Evolutionary conservation across 129 eudicot species (phyloP), one percentile per base, ranked within the genome.

Genomic region (Deinandra increscens): DNA sequence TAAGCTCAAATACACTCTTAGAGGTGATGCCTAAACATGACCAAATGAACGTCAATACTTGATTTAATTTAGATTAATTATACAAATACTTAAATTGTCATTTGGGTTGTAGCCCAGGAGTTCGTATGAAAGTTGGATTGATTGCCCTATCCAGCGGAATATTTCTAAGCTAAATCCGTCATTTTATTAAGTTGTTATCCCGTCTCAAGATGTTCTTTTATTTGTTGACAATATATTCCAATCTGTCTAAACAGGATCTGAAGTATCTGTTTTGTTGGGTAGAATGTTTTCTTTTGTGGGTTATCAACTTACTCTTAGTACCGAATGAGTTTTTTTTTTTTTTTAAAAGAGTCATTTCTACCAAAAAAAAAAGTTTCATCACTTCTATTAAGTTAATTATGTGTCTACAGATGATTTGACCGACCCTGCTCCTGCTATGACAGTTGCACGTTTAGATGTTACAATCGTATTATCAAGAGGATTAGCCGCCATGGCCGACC

Each of bases 241-340:
- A 4, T 5, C 2, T 49, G 3, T 4, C 11, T 15, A 4, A 49
- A 15, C 23, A 8, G 23, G 7, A 18, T 17, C 2, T 62, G 15
- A 64, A 19, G 34, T 20, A 39, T 64, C 8, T 8, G 10, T 19
- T 17, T 39, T 64, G 18, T 19, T 42, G 5, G 37, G 22, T 39
- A 10, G 6, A 41, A 11, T 64, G 51, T 1, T 53, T 42, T 64
- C 17, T 11, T 36, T 20, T 41, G 17, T 18, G 37, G 20, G 71
- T 66, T 66, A 48, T 66, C 71, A 66, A 66, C 60, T 44, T 66
- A 67, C 31, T 6, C 34, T 67, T 48, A 8, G 18, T 31, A 68
- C 48, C 36, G 19, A 42, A 39, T 41, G 19, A 6, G 53, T n/a
- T n/a, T n/a, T n/a, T 38, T 20, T 64, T 20, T 64, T 64, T 64